Base-by-base conservation (phyloP, 208 protist genomes). In the Naegleria gruberi region DNA sequence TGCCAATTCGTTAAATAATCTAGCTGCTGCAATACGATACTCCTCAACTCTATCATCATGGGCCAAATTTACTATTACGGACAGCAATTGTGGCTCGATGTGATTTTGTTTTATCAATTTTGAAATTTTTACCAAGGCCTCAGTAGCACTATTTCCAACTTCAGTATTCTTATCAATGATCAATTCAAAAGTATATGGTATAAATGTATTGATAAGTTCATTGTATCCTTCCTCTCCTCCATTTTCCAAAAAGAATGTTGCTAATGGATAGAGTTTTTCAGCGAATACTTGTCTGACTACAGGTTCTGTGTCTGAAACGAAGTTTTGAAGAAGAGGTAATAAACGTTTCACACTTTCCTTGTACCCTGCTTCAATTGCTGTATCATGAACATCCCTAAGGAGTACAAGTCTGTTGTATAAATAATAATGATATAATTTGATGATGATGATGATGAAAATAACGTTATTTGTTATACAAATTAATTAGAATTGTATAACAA, bases 41-140 rank as follows among this genome's bases (percentile, higher is more conserved):
- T 98, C 97, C 92, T 98, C 97, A 17, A 96, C 97, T 23, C 96
- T 95, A 90, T 97, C 96, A 92, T 98, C 97, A 92, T 97, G 96
- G 0, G 96, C 96, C 74, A 98, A 93, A 84, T 95, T 95, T 73
- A 96, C 95, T 89, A 98, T 95, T 41, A 98, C 95, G 57, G 93
- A 94, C 23, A 98, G 93, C 46, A 98, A 90, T 90, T 97, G 93
- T 74, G 92, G 91, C 90, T 97, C 94, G 15, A 98, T 93, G 85
- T 98, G 93, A 42, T 97, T 92, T 26, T 93, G 89, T 57, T 95
- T 94, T 7, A 98, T 96, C 17, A 97, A 92, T 57, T 92, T 92
- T 3, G 95, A 95, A 89, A 98, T 94, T 77, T 93, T 93, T 43
- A 94, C 94, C 73, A 98, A 93, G 41, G 96, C 93, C 82, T 95